These are phyloP conservation scores for Phytopythium cucurbitacearum DNA, from an alignment of 352 stramenopile genomes.

Conservation along the genomic window DNA sequence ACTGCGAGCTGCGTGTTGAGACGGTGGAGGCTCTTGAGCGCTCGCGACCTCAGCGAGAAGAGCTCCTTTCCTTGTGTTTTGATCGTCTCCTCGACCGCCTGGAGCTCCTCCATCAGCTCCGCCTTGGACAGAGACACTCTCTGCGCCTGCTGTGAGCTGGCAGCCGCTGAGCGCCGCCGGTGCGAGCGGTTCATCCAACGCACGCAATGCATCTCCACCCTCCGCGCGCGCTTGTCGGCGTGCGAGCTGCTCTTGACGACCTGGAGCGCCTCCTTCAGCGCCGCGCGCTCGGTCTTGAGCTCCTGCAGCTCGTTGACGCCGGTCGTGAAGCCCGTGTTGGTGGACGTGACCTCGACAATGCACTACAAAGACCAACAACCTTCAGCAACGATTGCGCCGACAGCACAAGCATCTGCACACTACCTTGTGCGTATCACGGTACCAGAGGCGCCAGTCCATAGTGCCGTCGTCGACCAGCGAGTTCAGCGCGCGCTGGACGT, in stretches of 20 bases:
- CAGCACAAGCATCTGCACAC: not conserved
- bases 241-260: constrained; percentile 32
- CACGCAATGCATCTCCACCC: constrained; percentile 64
- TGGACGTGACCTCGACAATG: constrained; percentile 20
- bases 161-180: constrained; percentile 29
- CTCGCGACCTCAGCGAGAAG: constrained; percentile 44
- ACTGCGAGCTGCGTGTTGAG: constrained; percentile 36
- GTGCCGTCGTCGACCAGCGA: constrained; percentile 8
- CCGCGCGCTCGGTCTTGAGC: constrained; percentile 37
- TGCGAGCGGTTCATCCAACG: constrained; percentile 63
- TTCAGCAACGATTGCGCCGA: constrained; percentile 3
- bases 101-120: constrained; percentile 37
- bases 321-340: constrained; percentile 29
- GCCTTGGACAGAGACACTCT: constrained; percentile 37
- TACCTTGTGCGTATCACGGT: constrained; percentile 47
- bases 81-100: constrained; percentile 33
- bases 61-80: constrained; percentile 35
- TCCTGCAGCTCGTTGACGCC: constrained; percentile 36
- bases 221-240: constrained; percentile 43
- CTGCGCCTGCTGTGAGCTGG: constrained; percentile 32
- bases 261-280: constrained; percentile 52
- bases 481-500: not conserved
- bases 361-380: constrained; percentile 17
- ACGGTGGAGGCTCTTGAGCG: constrained; percentile 45
- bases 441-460: constrained; percentile 52